Evolutionary conservation across 2,329 filamentous ascomycete genomes (phyloP), one percentile per base, ranked within the genome.

Genomic region (Trichoderma sp.): DNA sequence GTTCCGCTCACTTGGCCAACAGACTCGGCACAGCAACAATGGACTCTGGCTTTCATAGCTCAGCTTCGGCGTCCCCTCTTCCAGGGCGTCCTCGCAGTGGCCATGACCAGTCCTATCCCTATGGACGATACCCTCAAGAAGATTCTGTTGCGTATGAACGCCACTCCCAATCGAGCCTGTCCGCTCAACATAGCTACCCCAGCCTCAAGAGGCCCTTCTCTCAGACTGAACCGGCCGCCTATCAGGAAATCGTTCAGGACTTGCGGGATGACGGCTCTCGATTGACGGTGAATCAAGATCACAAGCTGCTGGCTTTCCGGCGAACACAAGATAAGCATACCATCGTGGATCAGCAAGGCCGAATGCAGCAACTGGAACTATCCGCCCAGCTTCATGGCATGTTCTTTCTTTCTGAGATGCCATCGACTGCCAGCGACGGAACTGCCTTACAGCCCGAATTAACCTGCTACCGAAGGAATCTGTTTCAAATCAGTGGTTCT

Each of bases 401-500:
- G 92, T 95, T 95, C 83, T 95, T 95, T 78, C 84, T 95, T 37
- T 93, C 92, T 35, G 92, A 95, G 77, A 91, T 92, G 82, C 90
- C 91, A 1, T 86, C 90, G 75, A 88, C 85, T 71, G 82, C 83
- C 67, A 84, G 79, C 72, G 88, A 91, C 72, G 87, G 86, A 70
- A 83, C 80, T 57, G 78, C 86, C 58, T 82, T 90, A 61, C 91
- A 92, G 77, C 93, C 88, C 64, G 95, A 98, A 81, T 81, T 98
- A 78, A 98, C 95, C 3, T 98, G 95, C 85, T 98, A 98, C 81
- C 91, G 95, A 72, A 89, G 95, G 59, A 98, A 98, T 77, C 84
- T 98, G 60, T 98, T 98, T 80, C 95, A 97, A 79, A 96, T 97
- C 76, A 97, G 94, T 71, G 95, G 95, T 69, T 94, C 91, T 5